Evolutionary conservation across 495 filamentous ascomycete genomes (phyloP), one percentile per base, ranked within the genome.

Genomic region (Penicillium taxi): DNA sequence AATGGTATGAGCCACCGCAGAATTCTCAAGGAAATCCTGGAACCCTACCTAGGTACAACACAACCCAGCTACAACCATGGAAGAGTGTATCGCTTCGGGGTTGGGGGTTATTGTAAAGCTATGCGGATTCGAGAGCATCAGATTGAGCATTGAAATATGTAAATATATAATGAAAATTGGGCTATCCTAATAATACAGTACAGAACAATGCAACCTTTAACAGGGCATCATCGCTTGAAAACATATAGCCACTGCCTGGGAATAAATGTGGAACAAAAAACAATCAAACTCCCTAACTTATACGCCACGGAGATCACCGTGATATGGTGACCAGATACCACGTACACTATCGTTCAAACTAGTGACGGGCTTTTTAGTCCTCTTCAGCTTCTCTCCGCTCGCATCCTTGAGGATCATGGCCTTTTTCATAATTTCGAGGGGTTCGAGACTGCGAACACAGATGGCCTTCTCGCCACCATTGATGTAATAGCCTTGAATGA

Each of bases 261-360:
- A 41, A 26, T 39, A 32, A 16, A 43, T 40, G 50, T 44, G 36
- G 52, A 32, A 42, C 26, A 56, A 42, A 44, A 52, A 43, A 54
- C 32, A 37, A 27, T 52, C 43, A 45, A 48, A 52, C 51, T 40
- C 43, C 41, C 32, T 26, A 38, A 37, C 37, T 52, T 54, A 71
- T 36, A 69, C 61, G 25, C 55, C 50, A 39, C 67, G 67, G 38
- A 64, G 24, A 37, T 62, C 66, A 27, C 89, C 87, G 61, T 96
- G 91, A 58, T 84, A 94, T 26, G 88, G 88, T 67, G 78, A 82
- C 88, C 90, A 98, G 44, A 96, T 77, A 40, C 91, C 91, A 68
- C 91, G 80, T 9, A 96, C 87, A 64, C 86, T 88, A 61, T 89
- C 80, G 58, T 91, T 96, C 57, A 83, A 66, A 74, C 84, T 90